Conservation (phyloP, 2,329 filamentous ascomycete genomes). For the Xylaria arbuscula region DNA sequence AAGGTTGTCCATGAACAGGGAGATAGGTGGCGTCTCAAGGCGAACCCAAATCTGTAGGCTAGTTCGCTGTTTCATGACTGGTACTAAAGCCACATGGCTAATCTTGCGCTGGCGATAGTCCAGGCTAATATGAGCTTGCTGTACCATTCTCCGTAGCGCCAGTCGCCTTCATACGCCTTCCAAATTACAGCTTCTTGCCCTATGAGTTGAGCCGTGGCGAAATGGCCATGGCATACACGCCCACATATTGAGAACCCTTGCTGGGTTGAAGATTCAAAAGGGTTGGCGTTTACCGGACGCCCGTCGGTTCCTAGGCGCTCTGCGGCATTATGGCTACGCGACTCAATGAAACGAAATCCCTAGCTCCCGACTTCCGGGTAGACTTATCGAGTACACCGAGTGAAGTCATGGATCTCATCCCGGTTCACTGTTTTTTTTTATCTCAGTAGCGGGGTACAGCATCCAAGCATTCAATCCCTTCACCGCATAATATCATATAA, state of each 20-base stretch:
- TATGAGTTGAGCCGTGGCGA: not conserved
- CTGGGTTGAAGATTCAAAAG: not conserved
- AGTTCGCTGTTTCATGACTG: slow-evolving; percentile 14
- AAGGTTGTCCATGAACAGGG: slow-evolving; percentile 62
- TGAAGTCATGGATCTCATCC: not conserved
- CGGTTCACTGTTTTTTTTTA: not conserved
- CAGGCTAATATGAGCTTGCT: slow-evolving; percentile 9
- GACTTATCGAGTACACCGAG: not conserved
- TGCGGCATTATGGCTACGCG: not conserved
- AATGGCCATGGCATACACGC: not conserved
- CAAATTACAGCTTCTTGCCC: not conserved
- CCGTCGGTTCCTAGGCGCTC: not conserved
- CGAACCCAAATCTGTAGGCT: slow-evolving; percentile 56
- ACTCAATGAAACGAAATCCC: too few species aligned
- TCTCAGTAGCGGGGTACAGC: not conserved
- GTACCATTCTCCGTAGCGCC: not conserved
- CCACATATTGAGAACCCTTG: not conserved
- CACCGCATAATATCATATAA: slow-evolving; percentile 6
- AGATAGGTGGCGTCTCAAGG: slow-evolving; percentile 58
- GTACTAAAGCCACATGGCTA: slow-evolving; percentile 19
- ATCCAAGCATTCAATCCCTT: slow-evolving; percentile 4
- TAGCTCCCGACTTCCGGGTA: not conserved
- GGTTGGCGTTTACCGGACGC: not conserved
- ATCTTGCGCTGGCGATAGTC: slow-evolving; percentile 23
- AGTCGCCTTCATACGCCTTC: not conserved